Base-by-base conservation (phyloP, 169 alveolate species). In the Miamiensis avidus region DNA sequence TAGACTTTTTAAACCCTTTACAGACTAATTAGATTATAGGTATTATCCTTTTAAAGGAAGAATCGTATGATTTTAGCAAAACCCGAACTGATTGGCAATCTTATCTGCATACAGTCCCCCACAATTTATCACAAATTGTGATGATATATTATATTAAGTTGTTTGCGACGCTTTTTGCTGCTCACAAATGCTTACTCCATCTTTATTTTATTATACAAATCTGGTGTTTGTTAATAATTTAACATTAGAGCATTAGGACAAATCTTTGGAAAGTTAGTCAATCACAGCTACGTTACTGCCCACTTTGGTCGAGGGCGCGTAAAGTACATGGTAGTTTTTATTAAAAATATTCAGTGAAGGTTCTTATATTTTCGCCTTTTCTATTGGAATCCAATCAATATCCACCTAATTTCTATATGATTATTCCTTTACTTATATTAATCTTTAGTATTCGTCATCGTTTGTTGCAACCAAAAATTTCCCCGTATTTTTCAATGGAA, bases 11-110 rank as follows among this genome's bases (percentile, higher is more conserved):
- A 82, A 49, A 11, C 11, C 34, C 16, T 72, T 75, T 29, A 29
- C 49, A 49, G 29, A 74, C 75, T 75, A 78, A 69, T 64, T 81
- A 33, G 32, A 31, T 1, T 33, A n/a, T 27, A 82, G 29, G 85
- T 93, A 93, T n/a, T 83, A 83, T 34, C 96, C 96, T 85, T 93
- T 91, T 25, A 93, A 76, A 1, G 96, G 95, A 32, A 90, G 65
- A 1, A 75, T 69, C n/a, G 74, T 85, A 72, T 84, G 87, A 25
- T 89, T 82, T 26, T 78, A 29, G n/a, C 94, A 93, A 79, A 81
- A 89, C 28, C 90, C 91, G 65, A 89, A 88, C 77, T 79, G 29
- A 34, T 91, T 31, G 4, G 96, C 96, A 20, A 93, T 84, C 0
- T 65, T 65, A n/a, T 86, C 82, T 1, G 95, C 91, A 29, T 89